Evolutionary conservation across 805 yeast genomes (phyloP).

Genomic region (Grigorovia jiainica): DNA sequence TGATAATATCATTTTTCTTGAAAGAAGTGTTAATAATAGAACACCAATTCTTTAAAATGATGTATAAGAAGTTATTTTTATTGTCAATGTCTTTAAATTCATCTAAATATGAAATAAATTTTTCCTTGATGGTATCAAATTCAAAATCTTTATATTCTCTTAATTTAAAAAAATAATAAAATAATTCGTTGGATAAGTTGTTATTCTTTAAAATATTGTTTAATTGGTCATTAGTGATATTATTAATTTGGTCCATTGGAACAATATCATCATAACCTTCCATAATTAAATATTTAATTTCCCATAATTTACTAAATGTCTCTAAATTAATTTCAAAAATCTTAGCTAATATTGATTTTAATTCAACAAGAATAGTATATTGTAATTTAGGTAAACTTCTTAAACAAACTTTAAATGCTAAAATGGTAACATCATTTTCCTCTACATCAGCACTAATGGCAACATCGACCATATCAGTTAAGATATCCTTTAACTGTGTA

Average conservation of each 20-base stretch:
- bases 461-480: conserved; percentile 15
- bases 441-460: conserved; percentile 3
- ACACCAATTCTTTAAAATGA: conserved; percentile 45
- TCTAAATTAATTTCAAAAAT: conserved; percentile 18
- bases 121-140: conserved; percentile 8
- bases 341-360: conserved; percentile 15
- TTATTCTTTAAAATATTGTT: background rate
- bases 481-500: conserved; percentile 32
- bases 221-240: conserved; percentile 1
- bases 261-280: conserved; percentile 37
- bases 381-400: conserved; percentile 34
- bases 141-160: conserved; percentile 36
- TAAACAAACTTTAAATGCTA: conserved; percentile 26
- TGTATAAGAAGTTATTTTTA: conserved; percentile 8
- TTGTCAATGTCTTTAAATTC: conserved; percentile 5
- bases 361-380: conserved; percentile 20
- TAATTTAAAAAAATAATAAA: conserved; percentile 38
- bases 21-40: conserved; percentile 36
- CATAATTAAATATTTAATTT: conserved; percentile 37
- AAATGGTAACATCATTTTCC: conserved; percentile 8
- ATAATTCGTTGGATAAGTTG: conserved; percentile 13
- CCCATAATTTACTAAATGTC: conserved; percentile 32
- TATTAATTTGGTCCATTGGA: conserved; percentile 17
- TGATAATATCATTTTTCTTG: conserved; percentile 21
- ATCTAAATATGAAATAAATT: conserved; percentile 21